Percentiles rank a stretch among this genome's conserved stretches.
phyloP scores from a whole-genome alignment of 2,329 filamentous ascomycete species.

The Paracoccidioides lutzii region DNA sequence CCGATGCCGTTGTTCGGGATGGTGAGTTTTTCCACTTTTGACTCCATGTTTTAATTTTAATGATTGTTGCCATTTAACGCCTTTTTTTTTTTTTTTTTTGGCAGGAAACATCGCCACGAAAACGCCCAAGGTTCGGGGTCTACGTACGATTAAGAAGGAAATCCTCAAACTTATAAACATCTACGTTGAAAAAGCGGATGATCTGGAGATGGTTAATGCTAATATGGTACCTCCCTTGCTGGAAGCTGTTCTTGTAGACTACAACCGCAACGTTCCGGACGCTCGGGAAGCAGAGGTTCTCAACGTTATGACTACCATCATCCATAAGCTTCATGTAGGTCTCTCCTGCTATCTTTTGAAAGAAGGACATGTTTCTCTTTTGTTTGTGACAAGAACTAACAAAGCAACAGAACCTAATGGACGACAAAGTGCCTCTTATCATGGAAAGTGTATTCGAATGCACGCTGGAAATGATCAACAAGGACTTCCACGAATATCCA shows the following conservation, averaged over 20 bases:
- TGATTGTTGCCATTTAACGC: neutral
- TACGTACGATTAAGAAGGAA: constrained; percentile 98
- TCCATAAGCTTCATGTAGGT: constrained; percentile 89
- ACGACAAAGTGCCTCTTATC: constrained; percentile 91
- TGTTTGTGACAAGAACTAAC: constrained; percentile 21
- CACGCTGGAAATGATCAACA: constrained; percentile 99
- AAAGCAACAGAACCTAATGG: constrained; percentile 65
- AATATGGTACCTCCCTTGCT: constrained; percentile 94
- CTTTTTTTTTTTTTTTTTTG: constrained; percentile 3
- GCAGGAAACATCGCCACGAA: constrained; percentile 84
- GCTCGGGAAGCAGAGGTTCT: constrained; percentile 93
- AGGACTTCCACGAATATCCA: constrained; percentile 98
- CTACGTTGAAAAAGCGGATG: constrained; percentile 96
- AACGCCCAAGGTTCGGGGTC: constrained; percentile 87
- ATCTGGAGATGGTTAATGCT: constrained; percentile 79
- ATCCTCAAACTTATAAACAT: constrained; percentile 97
- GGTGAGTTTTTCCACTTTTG: constrained; percentile 39
- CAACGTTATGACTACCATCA: constrained; percentile 95
- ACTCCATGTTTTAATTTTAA: neutral
- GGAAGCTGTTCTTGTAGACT: constrained; percentile 87
- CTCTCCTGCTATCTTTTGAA: constrained; percentile 37
- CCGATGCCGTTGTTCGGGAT: constrained; percentile 75
- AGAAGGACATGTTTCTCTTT: constrained; percentile 6
- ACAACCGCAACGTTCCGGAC: constrained; percentile 91
- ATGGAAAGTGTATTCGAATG: constrained; percentile 99